Conservation (phyloP, 2,329 filamentous ascomycete species). For the Tolypocladium endophyticum region DNA sequence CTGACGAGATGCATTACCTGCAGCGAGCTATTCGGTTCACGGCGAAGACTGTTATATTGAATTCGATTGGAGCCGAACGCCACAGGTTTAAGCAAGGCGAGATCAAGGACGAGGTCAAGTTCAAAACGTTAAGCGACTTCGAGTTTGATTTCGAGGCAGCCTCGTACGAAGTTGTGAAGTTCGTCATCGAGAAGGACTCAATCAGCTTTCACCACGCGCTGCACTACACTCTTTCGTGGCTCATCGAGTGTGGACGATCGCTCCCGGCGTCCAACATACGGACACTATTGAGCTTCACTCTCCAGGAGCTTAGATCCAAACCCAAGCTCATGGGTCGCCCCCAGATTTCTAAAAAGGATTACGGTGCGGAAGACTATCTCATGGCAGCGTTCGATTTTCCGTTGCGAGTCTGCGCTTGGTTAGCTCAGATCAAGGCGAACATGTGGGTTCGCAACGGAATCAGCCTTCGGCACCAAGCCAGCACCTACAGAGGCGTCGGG, state of each 20-base stretch:
- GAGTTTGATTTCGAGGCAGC: slow-evolving; percentile 59
- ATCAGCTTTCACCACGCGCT: slow-evolving; percentile 97
- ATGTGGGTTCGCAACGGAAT: slow-evolving; percentile 99
- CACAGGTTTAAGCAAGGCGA: slow-evolving; percentile 77
- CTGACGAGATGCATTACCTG: slow-evolving; percentile 57
- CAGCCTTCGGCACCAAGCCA: slow-evolving; percentile 88
- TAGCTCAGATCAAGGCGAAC: slow-evolving; percentile 94
- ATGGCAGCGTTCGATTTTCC: slow-evolving; percentile 89
- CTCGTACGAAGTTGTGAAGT: slow-evolving; percentile 66
- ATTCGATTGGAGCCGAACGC: slow-evolving; percentile 82
- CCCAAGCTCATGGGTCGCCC: slow-evolving; percentile 52
- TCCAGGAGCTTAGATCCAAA: slow-evolving; percentile 56
- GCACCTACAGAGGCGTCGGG: slow-evolving; percentile 80
- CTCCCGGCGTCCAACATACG: slow-evolving; percentile 59
- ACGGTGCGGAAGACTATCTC: slow-evolving; percentile 64
- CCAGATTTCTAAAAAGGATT: slow-evolving; percentile 44
- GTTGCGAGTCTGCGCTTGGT: slow-evolving; percentile 85
- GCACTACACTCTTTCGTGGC: slow-evolving; percentile 93
- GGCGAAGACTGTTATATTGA: slow-evolving; percentile 75
- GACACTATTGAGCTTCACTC: slow-evolving; percentile 60
- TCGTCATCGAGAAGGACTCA: slow-evolving; percentile 76
- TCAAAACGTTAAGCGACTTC: slow-evolving; percentile 67
- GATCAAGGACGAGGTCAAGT: slow-evolving; percentile 74
- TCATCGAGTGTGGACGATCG: slow-evolving; percentile 78
- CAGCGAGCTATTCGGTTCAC: slow-evolving; percentile 61